These are phyloP conservation scores for Aspergillus cejpii DNA, from an alignment of 2,329 filamentous ascomycete species.

Conservation along the genomic window DNA sequence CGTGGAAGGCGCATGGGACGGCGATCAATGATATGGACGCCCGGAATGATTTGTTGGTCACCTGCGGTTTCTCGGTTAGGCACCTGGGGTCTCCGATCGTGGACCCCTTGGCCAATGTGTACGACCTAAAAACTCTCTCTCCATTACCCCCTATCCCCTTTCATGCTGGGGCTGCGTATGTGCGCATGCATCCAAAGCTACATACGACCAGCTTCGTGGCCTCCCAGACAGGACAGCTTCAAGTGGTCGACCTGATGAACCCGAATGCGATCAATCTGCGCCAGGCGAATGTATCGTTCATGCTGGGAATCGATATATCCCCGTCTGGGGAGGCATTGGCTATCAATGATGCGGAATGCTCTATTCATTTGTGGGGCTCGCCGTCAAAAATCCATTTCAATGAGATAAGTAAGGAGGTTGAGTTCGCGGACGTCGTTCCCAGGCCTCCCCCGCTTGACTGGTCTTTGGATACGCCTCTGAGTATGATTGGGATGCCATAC, in stretches of 20 bases:
- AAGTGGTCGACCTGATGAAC: constrained; percentile 93
- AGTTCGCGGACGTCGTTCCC: constrained; percentile 65
- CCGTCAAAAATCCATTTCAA: constrained; percentile 80
- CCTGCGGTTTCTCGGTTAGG: constrained; percentile 84
- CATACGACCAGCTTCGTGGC: constrained; percentile 91
- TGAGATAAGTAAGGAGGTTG: constrained; percentile 68
- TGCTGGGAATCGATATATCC: constrained; percentile 77
- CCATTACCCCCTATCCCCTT: constrained; percentile 87
- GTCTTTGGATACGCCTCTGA: constrained; percentile 70
- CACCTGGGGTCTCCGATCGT: constrained; percentile 74
- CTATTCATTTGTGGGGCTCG: constrained; percentile 82
- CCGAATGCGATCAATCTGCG: constrained; percentile 79
- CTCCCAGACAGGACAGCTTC: constrained; percentile 86
- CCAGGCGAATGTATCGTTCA: constrained; percentile 70
- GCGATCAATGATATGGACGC: constrained; percentile 96
- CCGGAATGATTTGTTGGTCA: constrained; percentile 88
- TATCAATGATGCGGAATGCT: constrained; percentile 69
- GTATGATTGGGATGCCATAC: constrained; percentile 81
- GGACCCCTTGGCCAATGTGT: constrained; percentile 90
- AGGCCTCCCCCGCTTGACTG: constrained; percentile 61
- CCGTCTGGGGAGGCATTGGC: constrained; percentile 81
- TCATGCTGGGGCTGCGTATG: constrained; percentile 85
- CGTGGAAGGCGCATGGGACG: constrained; percentile 84
- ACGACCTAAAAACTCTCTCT: constrained; percentile 83
- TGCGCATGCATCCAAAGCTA: constrained; percentile 93